Evolutionary conservation across 148 eudicot species (phyloP).

Genomic region (Salicornia ramosissima): DNA sequence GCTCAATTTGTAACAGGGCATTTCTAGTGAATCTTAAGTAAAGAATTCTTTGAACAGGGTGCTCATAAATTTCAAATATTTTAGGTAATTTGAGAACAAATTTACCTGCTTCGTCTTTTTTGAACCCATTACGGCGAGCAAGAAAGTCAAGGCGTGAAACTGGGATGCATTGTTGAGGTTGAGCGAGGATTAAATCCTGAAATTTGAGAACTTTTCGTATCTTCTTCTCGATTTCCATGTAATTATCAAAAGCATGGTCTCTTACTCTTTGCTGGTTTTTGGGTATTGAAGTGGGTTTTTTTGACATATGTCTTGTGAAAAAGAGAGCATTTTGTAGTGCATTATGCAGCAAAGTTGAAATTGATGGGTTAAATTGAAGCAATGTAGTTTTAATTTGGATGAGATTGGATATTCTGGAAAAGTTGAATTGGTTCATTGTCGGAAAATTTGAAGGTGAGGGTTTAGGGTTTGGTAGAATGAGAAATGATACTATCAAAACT

Average conservation of each 20-base stretch:
- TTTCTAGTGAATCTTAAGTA: slow-evolving; percentile 75
- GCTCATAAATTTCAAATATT: slow-evolving; percentile 82
- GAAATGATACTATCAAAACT: not conserved
- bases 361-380: slow-evolving; percentile 14
- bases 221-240: slow-evolving; percentile 94
- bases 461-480: slow-evolving; percentile 26
- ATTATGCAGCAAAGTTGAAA: not conserved
- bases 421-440: slow-evolving; percentile 22
- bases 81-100: slow-evolving; percentile 87
- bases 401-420: slow-evolving; percentile 10
- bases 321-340: slow-evolving; percentile 15
- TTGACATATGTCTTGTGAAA: slow-evolving; percentile 48
- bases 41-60: slow-evolving; percentile 88
- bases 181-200: slow-evolving; percentile 64
- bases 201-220: slow-evolving; percentile 71
- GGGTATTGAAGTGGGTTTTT: slow-evolving; percentile 77
- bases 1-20: slow-evolving; percentile 63
- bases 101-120: slow-evolving; percentile 64
- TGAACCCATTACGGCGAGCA: slow-evolving; percentile 58
- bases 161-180: slow-evolving; percentile 50
- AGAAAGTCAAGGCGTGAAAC: slow-evolving; percentile 60
- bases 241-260: slow-evolving; percentile 80
- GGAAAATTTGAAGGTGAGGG: slow-evolving; percentile 18
- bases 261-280: slow-evolving; percentile 55
- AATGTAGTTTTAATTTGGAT: slow-evolving; percentile 14